Evolutionary conservation across 768 basidiomycete genomes (phyloP), one percentile per base, ranked within the genome.

Genomic region (Symmetrospora coprosmae): DNA sequence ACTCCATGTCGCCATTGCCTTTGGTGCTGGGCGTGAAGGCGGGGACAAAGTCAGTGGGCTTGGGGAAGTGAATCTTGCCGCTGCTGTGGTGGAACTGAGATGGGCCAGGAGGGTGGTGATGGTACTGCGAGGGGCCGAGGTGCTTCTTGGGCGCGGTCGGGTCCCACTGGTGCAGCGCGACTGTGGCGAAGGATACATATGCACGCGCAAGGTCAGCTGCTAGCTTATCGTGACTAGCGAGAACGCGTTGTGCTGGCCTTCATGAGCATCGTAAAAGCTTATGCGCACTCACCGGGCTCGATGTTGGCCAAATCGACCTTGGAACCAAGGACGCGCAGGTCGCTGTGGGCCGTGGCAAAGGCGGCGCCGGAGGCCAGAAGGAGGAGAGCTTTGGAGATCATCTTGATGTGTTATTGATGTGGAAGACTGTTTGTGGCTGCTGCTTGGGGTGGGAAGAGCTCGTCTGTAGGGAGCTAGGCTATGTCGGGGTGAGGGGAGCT

Each of bases 111-210:
- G 51, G 39, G 4, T 17, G 37, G n/a, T 33, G 31, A 21, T 53
- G 51, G 14, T 38, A 37, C 35, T 33, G 39, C 9, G 51, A 40
- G 4, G 35, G 35, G 39, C 35, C 33, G 39, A 14, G 51, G n/a
- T 58, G 39, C 27, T 47, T 30, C 21, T 58, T 43, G 14, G 55
- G 55, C n/a, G n/a, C n/a, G n/a, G n/a, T n/a, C n/a, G n/a, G n/a
- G 27, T 58, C 37, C 55, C 55, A 58, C 55, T 58, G 55, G 41
- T 58, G 38, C 30, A 58, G 55, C 11, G 27, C 9, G 35, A 53
- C 51, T 53, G 33, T 21, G 27, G 25, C n/a, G 25, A 11, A 17
- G 37, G 11, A 56, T n/a, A 56, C 9, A 52, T 35, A 4, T 35
- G 50, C 31, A 21, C 25, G n/a, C n/a, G n/a, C n/a, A 46, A 46